A percentile compares a stretch with the other conserved stretches of the same genome.
phyloP scores from a whole-genome alignment of 139 green algal genomes.

The Pleodorina starrii region DNA sequence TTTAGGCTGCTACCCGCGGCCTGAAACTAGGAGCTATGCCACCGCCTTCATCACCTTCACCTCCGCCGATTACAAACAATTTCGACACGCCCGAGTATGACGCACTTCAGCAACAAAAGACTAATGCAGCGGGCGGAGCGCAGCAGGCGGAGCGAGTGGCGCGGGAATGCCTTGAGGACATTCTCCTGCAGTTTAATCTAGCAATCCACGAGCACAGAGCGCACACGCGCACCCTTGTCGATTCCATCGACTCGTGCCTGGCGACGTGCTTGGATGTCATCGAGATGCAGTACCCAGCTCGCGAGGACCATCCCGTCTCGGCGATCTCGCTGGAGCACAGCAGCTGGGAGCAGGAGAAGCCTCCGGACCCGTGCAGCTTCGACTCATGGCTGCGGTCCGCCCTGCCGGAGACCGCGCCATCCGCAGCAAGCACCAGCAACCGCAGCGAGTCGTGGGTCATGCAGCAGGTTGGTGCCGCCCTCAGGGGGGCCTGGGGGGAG shows the following conservation, averaged over 20 bases:
- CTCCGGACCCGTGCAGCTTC: constrained; percentile 58
- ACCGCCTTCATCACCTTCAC: not conserved
- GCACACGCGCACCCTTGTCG: not conserved
- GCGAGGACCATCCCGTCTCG: constrained; percentile 51
- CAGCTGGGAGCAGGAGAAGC: constrained; percentile 65
- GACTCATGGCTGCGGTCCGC: constrained; percentile 66
- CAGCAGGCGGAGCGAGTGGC: not conserved
- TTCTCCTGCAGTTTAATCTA: not conserved
- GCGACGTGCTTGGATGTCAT: constrained; percentile 47
- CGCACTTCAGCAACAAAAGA: not conserved
- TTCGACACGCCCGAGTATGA: constrained; percentile 55
- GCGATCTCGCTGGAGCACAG: constrained; percentile 46
- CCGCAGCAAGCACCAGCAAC: not conserved
- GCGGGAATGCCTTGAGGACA: constrained; percentile 22
- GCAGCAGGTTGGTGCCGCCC: constrained; percentile 27
- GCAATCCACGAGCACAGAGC: not conserved
- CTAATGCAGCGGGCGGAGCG: not conserved
- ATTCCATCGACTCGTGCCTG: constrained; percentile 49
- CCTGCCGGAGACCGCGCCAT: constrained; percentile 47
- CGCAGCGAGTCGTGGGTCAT: constrained; percentile 22
- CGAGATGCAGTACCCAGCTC: constrained; percentile 51
- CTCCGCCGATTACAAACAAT: not conserved
- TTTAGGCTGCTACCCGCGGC: too few species aligned
- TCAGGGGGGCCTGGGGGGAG: too few species aligned
- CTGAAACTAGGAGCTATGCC: not conserved